A percentile compares a stretch with the other conserved stretches of the same genome.
phyloP scores from a whole-genome alignment of 441 rosid genomes.

The Erysimum cheiri region DNA sequence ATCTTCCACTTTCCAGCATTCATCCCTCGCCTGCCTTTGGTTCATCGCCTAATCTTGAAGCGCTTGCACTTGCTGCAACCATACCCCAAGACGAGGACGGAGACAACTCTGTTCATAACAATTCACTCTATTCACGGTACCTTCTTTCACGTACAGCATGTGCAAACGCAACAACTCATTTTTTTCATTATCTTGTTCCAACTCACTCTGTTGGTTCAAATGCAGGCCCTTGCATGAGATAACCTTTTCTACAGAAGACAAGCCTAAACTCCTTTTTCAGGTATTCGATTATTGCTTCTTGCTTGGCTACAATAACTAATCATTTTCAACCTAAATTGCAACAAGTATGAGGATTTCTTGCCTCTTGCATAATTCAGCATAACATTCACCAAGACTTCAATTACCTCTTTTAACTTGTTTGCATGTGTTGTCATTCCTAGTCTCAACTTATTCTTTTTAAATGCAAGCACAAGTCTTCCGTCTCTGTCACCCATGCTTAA shows the following conservation, averaged over 20 bases:
- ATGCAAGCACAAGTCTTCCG: neutral
- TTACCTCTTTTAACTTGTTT: neutral
- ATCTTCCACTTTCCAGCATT: constrained; percentile 58
- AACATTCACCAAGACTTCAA: neutral
- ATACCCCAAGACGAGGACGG: constrained; percentile 48
- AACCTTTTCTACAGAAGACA: constrained; percentile 71
- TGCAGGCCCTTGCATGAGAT: constrained; percentile 79
- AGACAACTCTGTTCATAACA: constrained; percentile 71
- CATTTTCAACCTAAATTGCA: neutral
- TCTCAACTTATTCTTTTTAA: neutral
- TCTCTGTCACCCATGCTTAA: neutral
- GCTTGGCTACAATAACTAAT: neutral
- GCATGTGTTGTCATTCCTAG: neutral
- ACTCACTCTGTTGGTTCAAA: constrained; percentile 28
- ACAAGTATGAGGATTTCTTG: neutral
- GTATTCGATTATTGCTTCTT: constrained; percentile 44
- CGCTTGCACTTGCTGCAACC: constrained; percentile 59
- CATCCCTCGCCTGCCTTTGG: constrained; percentile 85
- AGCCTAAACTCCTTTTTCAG: constrained; percentile 81
- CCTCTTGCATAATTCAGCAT: constrained; percentile 11
- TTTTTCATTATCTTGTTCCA: too few relatives aligned
- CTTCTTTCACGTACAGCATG: constrained; percentile 26
- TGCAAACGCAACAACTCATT: neutral
- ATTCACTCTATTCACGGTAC: constrained; percentile 71
- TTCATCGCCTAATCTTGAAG: constrained; percentile 77